Percentiles rank a stretch among this genome's conserved stretches.
These are phyloP conservation scores for Penicillium simplicissimum DNA, from an alignment of 495 filamentous ascomycete species.

Conservation along the genomic window DNA sequence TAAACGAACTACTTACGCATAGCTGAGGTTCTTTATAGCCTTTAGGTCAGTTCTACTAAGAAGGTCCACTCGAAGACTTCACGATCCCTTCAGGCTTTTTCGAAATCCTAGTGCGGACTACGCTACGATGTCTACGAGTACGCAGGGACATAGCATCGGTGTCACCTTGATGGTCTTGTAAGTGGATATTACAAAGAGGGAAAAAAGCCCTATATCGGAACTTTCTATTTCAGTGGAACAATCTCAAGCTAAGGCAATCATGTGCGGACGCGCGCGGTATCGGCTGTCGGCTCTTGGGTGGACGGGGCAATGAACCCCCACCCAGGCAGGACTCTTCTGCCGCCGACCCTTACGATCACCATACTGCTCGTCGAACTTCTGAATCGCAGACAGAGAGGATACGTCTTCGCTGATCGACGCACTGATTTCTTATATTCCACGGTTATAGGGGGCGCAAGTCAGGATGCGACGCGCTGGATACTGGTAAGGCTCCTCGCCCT, in stretches of 20 bases:
- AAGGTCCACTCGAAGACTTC: background rate
- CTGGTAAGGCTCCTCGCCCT: constrained; percentile 49
- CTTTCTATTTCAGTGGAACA: background rate
- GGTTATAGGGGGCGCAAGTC: constrained; percentile 70
- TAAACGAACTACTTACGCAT: too few relatives aligned
- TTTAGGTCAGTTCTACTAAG: background rate
- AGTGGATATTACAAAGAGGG: constrained; percentile 20
- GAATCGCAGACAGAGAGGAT: constrained; percentile 77
- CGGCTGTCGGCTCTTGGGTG: constrained; percentile 25
- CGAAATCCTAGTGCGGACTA: background rate
- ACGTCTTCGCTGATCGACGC: constrained; percentile 96
- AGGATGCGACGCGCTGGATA: constrained; percentile 71
- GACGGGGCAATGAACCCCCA: constrained; percentile 45
- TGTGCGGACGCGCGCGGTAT: constrained; percentile 44
- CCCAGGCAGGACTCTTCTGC: constrained; percentile 56
- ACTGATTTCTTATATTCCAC: constrained; percentile 83
- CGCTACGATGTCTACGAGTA: background rate
- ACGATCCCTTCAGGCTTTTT: background rate
- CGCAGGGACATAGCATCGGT: constrained; percentile 3
- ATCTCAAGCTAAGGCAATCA: constrained; percentile 23
- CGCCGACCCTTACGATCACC: constrained; percentile 79
- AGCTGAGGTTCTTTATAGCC: too few relatives aligned
- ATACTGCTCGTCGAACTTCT: constrained; percentile 95
- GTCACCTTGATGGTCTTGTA: background rate
- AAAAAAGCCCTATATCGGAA: background rate